Evolutionary conservation across 495 filamentous ascomycete species (phyloP).

Genomic region (Hyaloscypha bicolor): DNA sequence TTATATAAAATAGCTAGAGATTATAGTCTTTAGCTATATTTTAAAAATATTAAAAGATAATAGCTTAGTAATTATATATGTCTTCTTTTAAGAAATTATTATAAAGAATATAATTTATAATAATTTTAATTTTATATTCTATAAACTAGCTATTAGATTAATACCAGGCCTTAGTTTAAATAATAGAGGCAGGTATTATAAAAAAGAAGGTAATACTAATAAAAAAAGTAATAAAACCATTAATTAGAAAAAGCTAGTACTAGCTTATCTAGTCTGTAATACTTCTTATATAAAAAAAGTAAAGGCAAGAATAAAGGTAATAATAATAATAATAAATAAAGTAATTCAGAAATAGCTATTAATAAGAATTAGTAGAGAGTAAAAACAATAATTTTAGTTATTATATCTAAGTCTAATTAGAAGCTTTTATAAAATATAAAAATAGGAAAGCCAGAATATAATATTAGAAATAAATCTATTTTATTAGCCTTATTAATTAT

Average conservation of each 20-base stretch:
- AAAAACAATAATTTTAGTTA: too few species aligned
- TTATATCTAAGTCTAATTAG: conserved; percentile 58
- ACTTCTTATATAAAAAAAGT: conserved; percentile 67
- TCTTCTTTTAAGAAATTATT: conserved; percentile 68
- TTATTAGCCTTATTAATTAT: background rate
- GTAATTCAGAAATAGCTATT: conserved; percentile 68
- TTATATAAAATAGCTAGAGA: conserved; percentile 70
- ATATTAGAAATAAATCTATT: conserved; percentile 67
- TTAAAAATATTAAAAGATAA: conserved; percentile 60
- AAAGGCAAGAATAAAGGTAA: conserved; percentile 70
- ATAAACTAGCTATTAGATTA: conserved; percentile 77
- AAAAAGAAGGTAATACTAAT: conserved; percentile 67
- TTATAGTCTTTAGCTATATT: conserved; percentile 65
- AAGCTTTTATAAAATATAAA: conserved; percentile 71
- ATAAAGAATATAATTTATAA: conserved; percentile 73
- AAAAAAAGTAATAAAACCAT: conserved; percentile 57
- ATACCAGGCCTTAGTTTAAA: conserved; percentile 66
- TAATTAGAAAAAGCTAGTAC: conserved; percentile 69
- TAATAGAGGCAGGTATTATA: conserved; percentile 74
- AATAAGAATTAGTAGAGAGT: background rate
- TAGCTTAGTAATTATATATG: conserved; percentile 61
- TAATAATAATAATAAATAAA: conserved; percentile 64
- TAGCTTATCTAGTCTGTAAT: conserved; percentile 75
- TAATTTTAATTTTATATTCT: conserved; percentile 64
- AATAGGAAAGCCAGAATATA: conserved; percentile 74